Conservation (phyloP, 202 grass and related monocot species). For the Brachypodium distachyon region DNA sequence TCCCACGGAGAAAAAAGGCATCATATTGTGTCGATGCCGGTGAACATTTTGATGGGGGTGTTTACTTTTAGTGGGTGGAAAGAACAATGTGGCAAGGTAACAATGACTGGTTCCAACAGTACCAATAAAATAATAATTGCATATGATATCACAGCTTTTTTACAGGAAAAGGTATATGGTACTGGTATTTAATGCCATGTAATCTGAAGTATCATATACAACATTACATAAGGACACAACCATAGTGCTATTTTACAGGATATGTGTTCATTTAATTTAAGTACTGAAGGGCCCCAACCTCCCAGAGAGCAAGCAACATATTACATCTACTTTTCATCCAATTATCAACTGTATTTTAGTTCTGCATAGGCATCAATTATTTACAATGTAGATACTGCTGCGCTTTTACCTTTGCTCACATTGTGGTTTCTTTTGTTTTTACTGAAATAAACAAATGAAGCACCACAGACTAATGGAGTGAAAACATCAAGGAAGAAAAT, state of each 20-base stretch:
- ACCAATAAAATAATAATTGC: not conserved
- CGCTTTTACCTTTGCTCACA: not conserved
- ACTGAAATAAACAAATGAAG: constrained; percentile 5
- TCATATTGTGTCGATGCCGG: not conserved
- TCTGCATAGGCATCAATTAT: not conserved
- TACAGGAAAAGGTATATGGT: not conserved
- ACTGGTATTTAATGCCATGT: not conserved
- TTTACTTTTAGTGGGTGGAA: not conserved
- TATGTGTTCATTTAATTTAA: not conserved
- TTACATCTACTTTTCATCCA: not conserved
- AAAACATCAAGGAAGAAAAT: not conserved
- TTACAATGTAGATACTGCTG: not conserved
- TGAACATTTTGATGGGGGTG: not conserved
- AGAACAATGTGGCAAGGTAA: not conserved
- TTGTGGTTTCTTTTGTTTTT: not conserved
- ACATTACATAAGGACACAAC: not conserved
- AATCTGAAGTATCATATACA: not conserved
- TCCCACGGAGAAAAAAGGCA: not conserved
- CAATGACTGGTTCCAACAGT: not conserved
- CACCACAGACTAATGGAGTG: not conserved
- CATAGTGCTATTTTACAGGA: not conserved
- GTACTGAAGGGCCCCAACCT: not conserved
- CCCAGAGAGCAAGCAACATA: not conserved
- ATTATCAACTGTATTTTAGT: not conserved
- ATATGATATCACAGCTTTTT: not conserved